These are phyloP conservation scores for Colletotrichum tropicicola DNA, from an alignment of 2,329 filamentous ascomycete genomes.

Conservation along the genomic window DNA sequence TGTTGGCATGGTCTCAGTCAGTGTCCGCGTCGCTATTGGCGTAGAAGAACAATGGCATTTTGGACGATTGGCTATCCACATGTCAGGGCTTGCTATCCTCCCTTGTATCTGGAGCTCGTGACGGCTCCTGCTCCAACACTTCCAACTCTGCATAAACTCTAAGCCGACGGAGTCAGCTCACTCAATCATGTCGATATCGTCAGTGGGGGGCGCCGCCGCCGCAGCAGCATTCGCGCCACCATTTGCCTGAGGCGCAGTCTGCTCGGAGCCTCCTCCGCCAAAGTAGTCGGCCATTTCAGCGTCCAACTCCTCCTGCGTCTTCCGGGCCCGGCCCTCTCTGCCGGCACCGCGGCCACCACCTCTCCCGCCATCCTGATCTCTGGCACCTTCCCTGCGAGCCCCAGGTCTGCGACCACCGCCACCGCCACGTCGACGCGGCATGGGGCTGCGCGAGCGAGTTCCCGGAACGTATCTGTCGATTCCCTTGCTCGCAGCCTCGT, in stretches of 20 bases:
- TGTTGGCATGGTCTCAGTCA: background rate
- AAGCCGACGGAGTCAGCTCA: constrained; percentile 40
- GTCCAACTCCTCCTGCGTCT: constrained; percentile 92
- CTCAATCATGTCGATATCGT: constrained; percentile 79
- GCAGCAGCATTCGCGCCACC: constrained; percentile 46
- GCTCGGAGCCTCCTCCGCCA: constrained; percentile 51
- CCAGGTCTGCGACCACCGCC: constrained; percentile 61
- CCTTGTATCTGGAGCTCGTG: background rate
- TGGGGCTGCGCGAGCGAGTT: constrained; percentile 65
- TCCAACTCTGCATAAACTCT: background rate
- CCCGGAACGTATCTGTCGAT: constrained; percentile 85
- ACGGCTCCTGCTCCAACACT: background rate
- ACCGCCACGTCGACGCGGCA: constrained; percentile 58
- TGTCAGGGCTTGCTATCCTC: background rate
- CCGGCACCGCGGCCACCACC: background rate
- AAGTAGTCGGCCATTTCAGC: constrained; percentile 99
- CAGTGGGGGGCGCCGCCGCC: constrained; percentile 44
- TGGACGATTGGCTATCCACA: constrained; percentile 3
- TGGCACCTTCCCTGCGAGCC: constrained; percentile 53
- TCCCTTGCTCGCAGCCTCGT: constrained; percentile 69
- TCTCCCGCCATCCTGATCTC: constrained; percentile 45
- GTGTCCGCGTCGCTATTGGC: constrained; percentile 3
- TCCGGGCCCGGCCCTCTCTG: constrained; percentile 70
- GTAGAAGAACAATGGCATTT: background rate
- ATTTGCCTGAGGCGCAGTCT: constrained; percentile 46